phyloP scores from a whole-genome alignment of 495 filamentous ascomycete genomes.

The Darksidea phi region DNA sequence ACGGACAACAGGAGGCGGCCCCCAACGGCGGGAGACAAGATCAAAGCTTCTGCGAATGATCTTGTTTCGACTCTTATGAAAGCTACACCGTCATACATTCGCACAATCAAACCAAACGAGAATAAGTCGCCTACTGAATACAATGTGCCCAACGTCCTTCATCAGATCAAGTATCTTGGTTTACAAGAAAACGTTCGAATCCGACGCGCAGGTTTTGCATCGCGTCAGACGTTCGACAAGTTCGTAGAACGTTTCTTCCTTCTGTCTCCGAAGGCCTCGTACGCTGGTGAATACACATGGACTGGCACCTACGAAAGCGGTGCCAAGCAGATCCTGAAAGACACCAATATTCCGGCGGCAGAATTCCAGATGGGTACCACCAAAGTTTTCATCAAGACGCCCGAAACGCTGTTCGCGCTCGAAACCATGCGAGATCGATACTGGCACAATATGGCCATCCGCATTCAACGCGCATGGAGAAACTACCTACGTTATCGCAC shows the following conservation, averaged over 20 bases:
- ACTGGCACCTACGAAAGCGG: slow-evolving; percentile 79
- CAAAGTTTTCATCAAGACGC: slow-evolving; percentile 98
- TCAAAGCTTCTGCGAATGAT: slow-evolving; percentile 93
- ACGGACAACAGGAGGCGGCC: slow-evolving; percentile 93
- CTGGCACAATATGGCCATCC: slow-evolving; percentile 99
- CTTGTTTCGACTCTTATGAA: slow-evolving; percentile 96
- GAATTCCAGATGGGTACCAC: slow-evolving; percentile 97
- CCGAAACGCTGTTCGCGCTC: slow-evolving; percentile 93
- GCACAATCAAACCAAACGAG: slow-evolving; percentile 99
- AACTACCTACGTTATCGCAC: slow-evolving; percentile 90
- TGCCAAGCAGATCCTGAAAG: slow-evolving; percentile 91
- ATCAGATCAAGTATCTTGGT: slow-evolving; percentile 99
- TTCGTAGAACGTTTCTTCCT: slow-evolving; percentile 98
- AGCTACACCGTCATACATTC: slow-evolving; percentile 92
- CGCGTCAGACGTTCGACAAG: slow-evolving; percentile 96
- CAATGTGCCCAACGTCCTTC: slow-evolving; percentile 84
- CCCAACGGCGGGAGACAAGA: slow-evolving; percentile 95
- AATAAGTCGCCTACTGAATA: slow-evolving; percentile 95
- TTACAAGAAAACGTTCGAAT: slow-evolving; percentile 98
- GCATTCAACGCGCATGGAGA: slow-evolving; percentile 96
- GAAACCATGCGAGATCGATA: slow-evolving; percentile 97
- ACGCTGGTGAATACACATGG: slow-evolving; percentile 97
- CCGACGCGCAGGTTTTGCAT: slow-evolving; percentile 92
- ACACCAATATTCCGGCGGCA: slow-evolving; percentile 88
- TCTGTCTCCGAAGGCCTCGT: slow-evolving; percentile 88